Conservation (phyloP, 495 filamentous ascomycete species). For the Hyphodiscus hymeniophilus region DNA sequence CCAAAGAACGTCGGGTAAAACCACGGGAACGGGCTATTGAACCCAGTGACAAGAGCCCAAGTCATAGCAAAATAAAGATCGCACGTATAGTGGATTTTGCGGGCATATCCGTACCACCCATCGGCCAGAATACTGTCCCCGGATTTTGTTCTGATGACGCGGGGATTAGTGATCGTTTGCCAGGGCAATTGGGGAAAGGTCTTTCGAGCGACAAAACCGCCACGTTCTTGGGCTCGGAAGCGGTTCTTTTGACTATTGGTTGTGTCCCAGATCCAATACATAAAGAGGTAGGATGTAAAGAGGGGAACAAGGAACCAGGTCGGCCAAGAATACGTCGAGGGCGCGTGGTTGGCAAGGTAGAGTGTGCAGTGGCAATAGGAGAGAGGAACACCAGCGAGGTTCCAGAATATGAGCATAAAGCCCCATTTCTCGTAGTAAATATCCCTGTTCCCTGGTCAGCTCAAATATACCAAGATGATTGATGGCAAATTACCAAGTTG, state of each 20-base stretch:
- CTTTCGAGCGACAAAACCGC: slow-evolving; percentile 60
- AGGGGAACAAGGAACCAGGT: slow-evolving; percentile 55
- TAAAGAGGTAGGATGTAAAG: slow-evolving; percentile 67
- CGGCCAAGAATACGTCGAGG: slow-evolving; percentile 63
- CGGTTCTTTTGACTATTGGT: slow-evolving; percentile 93
- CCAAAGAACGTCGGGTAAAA: slow-evolving; percentile 93
- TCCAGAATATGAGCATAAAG: slow-evolving; percentile 99
- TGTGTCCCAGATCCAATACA: slow-evolving; percentile 91
- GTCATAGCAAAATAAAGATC: slow-evolving; percentile 70
- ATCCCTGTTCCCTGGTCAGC: slow-evolving; percentile 37
- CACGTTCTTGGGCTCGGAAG: slow-evolving; percentile 76
- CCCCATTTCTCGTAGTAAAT: slow-evolving; percentile 99
- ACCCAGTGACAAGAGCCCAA: slow-evolving; percentile 54
- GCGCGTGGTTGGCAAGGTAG: slow-evolving; percentile 84
- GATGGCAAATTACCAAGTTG: slow-evolving; percentile 57
- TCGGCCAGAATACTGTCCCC: slow-evolving; percentile 81
- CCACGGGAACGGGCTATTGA: slow-evolving; percentile 83
- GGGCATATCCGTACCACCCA: slow-evolving; percentile 89
- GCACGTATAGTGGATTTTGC: slow-evolving; percentile 94
- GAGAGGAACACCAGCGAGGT: slow-evolving; percentile 89
- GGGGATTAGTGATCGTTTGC: slow-evolving; percentile 79
- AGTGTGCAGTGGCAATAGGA: slow-evolving; percentile 96
- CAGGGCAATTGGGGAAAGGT: slow-evolving; percentile 93
- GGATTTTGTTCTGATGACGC: slow-evolving; percentile 67
- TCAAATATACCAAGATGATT: background rate